Evolutionary conservation across 345 rosid species (phyloP), one percentile per base, ranked within the genome.

Genomic region (Citrus sinensis): DNA sequence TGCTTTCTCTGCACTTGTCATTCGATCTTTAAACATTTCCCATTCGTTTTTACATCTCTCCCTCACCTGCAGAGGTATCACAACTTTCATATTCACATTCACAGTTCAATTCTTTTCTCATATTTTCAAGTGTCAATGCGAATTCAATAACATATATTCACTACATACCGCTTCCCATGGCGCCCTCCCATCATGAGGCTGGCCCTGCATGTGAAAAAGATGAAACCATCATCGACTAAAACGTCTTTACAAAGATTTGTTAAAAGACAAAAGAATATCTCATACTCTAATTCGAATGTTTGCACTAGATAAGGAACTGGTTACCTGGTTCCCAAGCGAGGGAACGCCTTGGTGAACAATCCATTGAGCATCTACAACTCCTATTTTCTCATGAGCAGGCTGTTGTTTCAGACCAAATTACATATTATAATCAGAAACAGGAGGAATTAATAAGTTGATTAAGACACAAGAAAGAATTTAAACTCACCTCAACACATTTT

Each of bases 41-140:
- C 99, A 95, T 82, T 95, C 99, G 68, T 77, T 89, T 74, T 85
- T 86, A 81, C 99, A 95, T 81, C 99, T 89, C 78, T 89, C 91
- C 80, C 94, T 90, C 78, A 93, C 98, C 98, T 94, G 86, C 58
- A 54, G 51, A 13, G 20, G 16, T 54, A 75, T 7, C 25, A 79
- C 35, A 51, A 5, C 24, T 51, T 16, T 49, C 49, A 5, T 51
- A 40, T 51, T 51, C 58, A 54, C 58, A 4, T 4, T 17, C 24
- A 14, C 25, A 30, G 42, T 78, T 78, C 7, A 75, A 4, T 37
- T 51, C 54, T 63, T 56, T 63, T 77, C 32, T 34, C 19, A n/a
- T 58, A 11, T 9, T 10, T 20, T n/a, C 5, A 13, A 58, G 66
- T 13, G 64, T 39, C 24, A 39, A 7, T 29, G 27, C 10, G 22